Conservation (phyloP, 345 rosid genomes). For the Gossypium arboreum region DNA sequence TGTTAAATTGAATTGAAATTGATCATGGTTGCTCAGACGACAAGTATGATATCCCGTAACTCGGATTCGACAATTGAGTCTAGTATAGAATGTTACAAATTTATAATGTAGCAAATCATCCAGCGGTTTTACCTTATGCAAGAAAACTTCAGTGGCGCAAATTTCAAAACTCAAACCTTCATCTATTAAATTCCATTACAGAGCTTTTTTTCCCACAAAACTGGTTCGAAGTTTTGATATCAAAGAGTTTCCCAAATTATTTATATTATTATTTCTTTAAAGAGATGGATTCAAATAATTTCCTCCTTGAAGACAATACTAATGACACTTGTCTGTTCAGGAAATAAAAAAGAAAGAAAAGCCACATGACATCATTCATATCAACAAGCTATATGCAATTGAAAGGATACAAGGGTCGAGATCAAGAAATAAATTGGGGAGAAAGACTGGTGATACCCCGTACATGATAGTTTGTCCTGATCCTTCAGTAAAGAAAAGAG, state of each 20-base stretch:
- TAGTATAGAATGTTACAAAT: background rate
- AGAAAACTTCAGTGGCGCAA: background rate
- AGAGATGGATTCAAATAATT: background rate
- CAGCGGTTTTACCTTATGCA: background rate
- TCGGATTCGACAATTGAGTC: accelerated
- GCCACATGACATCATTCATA: constrained; percentile 10
- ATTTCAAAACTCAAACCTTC: background rate
- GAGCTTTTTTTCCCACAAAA: background rate
- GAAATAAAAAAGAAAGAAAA: constrained; percentile 7
- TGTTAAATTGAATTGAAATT: too few species aligned
- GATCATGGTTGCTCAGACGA: too few species aligned
- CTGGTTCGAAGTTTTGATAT: background rate
- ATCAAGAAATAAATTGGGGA: constrained; percentile 9
- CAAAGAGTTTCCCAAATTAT: background rate
- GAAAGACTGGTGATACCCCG: constrained; percentile 19
- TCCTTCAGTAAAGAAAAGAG: constrained; percentile 15
- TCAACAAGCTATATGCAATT: constrained; percentile 19
- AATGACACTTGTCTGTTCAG: background rate
- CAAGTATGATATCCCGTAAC: too few species aligned
- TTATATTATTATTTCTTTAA: background rate
- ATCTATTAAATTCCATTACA: background rate
- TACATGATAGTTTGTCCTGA: background rate
- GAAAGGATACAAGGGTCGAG: constrained; percentile 1
- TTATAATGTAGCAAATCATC: background rate
- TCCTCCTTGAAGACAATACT: constrained; percentile 8